Evolutionary conservation across 768 basidiomycete species (phyloP), one percentile per base, ranked within the genome.

Genomic region (Mycena filopes): DNA sequence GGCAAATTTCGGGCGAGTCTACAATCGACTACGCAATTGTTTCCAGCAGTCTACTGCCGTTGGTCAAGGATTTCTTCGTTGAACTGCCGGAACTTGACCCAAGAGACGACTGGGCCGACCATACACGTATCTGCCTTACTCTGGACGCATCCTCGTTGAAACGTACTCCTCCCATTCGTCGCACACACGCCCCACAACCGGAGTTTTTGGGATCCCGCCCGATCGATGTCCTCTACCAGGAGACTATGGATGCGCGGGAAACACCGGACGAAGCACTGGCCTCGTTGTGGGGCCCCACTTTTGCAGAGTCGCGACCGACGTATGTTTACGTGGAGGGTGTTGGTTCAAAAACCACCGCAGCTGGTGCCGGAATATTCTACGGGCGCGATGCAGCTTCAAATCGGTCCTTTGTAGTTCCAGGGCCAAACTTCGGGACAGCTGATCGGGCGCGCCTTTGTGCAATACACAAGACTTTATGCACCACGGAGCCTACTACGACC

Each of bases 31-130:
- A 41, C 13, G 59, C 38, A 3, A 50, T 60, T 15, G 36, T 28
- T 18, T 60, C 59, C 2, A n/a, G 31, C 26, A 23, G 23, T 2
- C 29, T 60, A 26, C 1, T 60, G 3, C 59, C 40, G 2, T 23
- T 50, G 6, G n/a, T 57, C n/a, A 57, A 57, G 23, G 28, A 21
- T 29, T 31, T 57, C 20, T 43, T 46, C 20, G 45, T 60, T 8
- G 40, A 49, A 42, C 20, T 9, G 25, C 59, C 48, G 10, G 23
- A 31, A 10, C 47, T 33, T 3, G 49, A 51, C 25, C 59, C 59
- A 1, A 16, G 40, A 16, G 26, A 60, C 16, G 59, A 60, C 49
- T 60, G 59, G 59, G 59, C 59, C 7, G 48, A 50, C 21, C 58
- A 59, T 25, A 49, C 36, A 3, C 58, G 56, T 10, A 58, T 58